Percentiles rank a stretch among this genome's conserved stretches.
These are phyloP conservation scores for Talaromyces liani DNA, from an alignment of 495 filamentous ascomycete genomes.

Conservation along the genomic window DNA sequence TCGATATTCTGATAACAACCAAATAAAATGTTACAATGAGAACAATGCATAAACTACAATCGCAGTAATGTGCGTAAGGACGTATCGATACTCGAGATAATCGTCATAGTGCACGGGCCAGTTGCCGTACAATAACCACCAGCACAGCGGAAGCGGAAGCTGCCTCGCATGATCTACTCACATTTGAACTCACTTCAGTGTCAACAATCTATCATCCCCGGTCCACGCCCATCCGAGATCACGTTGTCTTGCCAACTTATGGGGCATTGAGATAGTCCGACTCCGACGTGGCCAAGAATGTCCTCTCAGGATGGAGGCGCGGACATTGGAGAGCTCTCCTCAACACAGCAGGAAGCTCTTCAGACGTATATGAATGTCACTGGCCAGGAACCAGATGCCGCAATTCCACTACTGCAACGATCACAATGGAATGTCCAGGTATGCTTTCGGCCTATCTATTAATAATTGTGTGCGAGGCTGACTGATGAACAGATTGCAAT, in stretches of 20 bases:
- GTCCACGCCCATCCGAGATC: background rate
- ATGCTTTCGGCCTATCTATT: constrained; percentile 12
- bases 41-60: too few relatives aligned
- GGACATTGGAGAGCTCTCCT: constrained; percentile 64
- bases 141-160: background rate
- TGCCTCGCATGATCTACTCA: background rate
- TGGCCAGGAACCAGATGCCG: constrained; percentile 67
- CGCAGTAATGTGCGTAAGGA: background rate
- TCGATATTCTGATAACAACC: too few relatives aligned
- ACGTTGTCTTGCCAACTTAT: background rate
- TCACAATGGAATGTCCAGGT: constrained; percentile 97
- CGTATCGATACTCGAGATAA: background rate
- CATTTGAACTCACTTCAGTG: background rate
- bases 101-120: constrained; percentile 5
- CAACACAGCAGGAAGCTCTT: constrained; percentile 69
- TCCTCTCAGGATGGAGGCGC: constrained; percentile 26
- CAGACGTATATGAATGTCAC: constrained; percentile 87
- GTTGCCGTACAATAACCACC: background rate
- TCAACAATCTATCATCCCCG: background rate
- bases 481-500: constrained; percentile 66
- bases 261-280: background rate
- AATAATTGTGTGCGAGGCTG: background rate
- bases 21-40: background rate
- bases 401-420: constrained; percentile 70
- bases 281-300: constrained; percentile 21